phyloP scores from a whole-genome alignment of 768 basidiomycete species.

The Hirschioporus abietinus region DNA sequence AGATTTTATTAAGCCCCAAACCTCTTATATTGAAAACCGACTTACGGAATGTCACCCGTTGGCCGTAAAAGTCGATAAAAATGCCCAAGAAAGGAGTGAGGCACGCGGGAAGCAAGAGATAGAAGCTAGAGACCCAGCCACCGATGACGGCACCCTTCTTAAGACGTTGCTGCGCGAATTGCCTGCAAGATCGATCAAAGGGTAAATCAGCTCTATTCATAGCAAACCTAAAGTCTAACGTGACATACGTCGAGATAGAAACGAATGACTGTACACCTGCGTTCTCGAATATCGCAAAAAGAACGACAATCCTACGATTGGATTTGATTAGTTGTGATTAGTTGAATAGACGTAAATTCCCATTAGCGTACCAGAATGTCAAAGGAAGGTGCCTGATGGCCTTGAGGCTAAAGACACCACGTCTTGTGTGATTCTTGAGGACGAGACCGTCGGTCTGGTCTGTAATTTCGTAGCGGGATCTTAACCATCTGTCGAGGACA shows the following conservation, averaged over 20 bases:
- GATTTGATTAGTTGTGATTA: not conserved
- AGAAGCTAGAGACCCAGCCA: slow-evolving; percentile 41
- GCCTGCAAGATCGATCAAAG: slow-evolving; percentile 20
- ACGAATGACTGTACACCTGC: slow-evolving; percentile 39
- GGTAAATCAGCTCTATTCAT: not conserved
- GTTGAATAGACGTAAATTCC: not conserved
- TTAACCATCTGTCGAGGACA: slow-evolving; percentile 33
- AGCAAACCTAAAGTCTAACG: not conserved
- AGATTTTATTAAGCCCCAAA: not conserved
- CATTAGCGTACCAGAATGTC: slow-evolving; percentile 29
- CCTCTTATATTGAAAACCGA: slow-evolving; percentile 3
- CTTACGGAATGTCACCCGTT: slow-evolving; percentile 34
- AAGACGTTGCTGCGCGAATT: slow-evolving; percentile 37
- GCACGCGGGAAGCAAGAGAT: slow-evolving; percentile 33
- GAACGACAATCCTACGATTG: slow-evolving; percentile 23
- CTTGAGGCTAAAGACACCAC: slow-evolving; percentile 26
- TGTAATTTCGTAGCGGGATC: slow-evolving; percentile 28
- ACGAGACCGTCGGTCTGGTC: slow-evolving; percentile 29
- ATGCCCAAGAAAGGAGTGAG: slow-evolving; percentile 37
- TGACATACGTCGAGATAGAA: slow-evolving; percentile 36
- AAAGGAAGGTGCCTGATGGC: slow-evolving; percentile 29
- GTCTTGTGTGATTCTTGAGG: slow-evolving; percentile 19
- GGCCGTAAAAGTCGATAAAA: slow-evolving; percentile 34
- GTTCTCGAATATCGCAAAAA: slow-evolving; percentile 37
- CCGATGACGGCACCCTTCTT: slow-evolving; percentile 37